Evolutionary conservation across 2,329 filamentous ascomycete species (phyloP).

Genomic region (Grosmannia serpens): DNA sequence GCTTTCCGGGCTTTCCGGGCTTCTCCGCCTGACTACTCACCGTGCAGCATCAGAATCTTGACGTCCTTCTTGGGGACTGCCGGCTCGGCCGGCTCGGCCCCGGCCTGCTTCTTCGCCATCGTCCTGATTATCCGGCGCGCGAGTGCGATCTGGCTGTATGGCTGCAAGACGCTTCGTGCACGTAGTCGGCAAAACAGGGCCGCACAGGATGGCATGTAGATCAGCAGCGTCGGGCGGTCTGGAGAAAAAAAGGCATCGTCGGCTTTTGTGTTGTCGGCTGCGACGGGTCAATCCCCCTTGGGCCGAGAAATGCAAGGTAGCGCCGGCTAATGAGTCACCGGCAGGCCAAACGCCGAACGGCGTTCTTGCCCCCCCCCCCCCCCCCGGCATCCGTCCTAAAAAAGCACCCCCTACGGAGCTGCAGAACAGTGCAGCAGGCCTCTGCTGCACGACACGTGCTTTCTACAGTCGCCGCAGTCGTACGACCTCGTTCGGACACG

Average conservation of each 20-base stretch:
- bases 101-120: neutral
- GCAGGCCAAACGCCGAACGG: neutral
- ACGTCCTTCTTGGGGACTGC: constrained; percentile 34
- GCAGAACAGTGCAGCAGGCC: neutral
- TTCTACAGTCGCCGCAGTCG: neutral
- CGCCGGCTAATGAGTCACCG: neutral
- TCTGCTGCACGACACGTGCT: neutral
- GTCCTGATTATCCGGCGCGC: neutral
- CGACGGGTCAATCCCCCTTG: neutral
- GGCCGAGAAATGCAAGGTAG: neutral
- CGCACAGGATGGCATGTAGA: neutral
- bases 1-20: too few species aligned
- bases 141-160: neutral
- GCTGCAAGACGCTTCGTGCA: neutral
- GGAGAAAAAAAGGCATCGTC: neutral
- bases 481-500: neutral
- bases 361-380: too few species aligned
- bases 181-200: neutral
- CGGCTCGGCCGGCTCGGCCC: neutral
- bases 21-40: too few species aligned
- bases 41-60: constrained; percentile 71
- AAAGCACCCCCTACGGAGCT: too few species aligned
- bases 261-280: neutral
- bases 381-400: neutral
- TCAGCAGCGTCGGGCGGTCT: neutral